Evolutionary conservation across 352 stramenopile species (phyloP).

Genomic region (Pythium vanterpoolii): DNA sequence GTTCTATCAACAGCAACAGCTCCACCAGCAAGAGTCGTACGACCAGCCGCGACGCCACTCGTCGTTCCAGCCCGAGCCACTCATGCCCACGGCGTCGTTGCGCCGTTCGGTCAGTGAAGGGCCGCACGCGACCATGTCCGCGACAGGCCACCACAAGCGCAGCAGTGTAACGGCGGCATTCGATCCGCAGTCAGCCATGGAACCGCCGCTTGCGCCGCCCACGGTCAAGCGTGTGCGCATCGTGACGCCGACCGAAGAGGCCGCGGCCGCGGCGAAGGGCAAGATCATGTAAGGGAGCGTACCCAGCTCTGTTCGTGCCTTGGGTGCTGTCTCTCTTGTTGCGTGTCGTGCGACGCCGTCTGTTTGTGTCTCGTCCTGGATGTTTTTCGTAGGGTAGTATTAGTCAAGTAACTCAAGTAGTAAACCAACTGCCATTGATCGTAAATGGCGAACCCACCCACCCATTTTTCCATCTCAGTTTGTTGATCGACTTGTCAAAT

Average conservation of each 20-base stretch:
- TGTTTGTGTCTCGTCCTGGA: no score
- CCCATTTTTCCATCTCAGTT: no score
- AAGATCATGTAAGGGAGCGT: no score
- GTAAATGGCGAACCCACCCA: no score
- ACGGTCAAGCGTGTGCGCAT: constrained; percentile 22
- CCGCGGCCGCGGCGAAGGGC: not conserved
- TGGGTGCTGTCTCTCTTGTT: not conserved
- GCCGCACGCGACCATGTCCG: constrained; percentile 15
- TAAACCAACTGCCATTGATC: no score
- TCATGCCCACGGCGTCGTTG: not conserved
- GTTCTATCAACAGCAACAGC: constrained; percentile 3
- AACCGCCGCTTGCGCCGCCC: not conserved
- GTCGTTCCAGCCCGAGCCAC: constrained; percentile 10
- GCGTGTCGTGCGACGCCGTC: not conserved
- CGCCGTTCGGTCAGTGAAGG: constrained; percentile 22
- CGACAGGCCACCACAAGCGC: constrained; percentile 20
- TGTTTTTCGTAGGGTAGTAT: no score
- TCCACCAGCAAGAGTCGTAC: no score
- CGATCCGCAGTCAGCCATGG: not conserved
- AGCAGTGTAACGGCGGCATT: not conserved
- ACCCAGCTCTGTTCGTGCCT: no score
- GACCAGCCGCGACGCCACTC: constrained; percentile 16
- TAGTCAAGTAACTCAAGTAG: no score
- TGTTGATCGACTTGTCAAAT: no score
- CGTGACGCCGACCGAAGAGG: constrained; percentile 13